Percentiles rank a stretch among this genome's conserved stretches.
Evolutionary conservation across 208 protist species (phyloP).

Genomic region (Trypanosomatidae sp.): DNA sequence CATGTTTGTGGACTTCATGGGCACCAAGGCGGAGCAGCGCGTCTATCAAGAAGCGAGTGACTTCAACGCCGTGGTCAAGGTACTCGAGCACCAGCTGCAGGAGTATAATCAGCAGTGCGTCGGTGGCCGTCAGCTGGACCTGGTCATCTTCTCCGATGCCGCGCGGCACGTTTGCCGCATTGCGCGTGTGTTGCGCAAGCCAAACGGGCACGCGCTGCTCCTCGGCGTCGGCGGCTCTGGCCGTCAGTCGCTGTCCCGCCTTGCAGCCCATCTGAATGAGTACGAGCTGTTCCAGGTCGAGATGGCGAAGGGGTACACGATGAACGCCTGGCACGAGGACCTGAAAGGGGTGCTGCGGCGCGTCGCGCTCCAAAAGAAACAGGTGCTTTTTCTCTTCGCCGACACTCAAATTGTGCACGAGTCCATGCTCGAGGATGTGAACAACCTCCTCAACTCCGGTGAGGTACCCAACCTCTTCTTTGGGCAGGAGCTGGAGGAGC

Average conservation of each 20-base stretch:
- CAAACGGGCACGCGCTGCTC: constrained; percentile 96
- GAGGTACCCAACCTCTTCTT: constrained; percentile 98
- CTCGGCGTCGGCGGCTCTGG: constrained; percentile 98
- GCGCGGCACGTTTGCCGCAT: constrained; percentile 97
- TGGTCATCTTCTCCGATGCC: constrained; percentile 98
- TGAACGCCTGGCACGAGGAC: constrained; percentile 97
- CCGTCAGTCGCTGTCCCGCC: constrained; percentile 94
- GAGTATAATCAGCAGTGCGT: constrained; percentile 93
- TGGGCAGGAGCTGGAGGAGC: constrained; percentile 93
- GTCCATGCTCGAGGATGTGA: constrained; percentile 98
- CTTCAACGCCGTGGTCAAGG: constrained; percentile 68
- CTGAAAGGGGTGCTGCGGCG: constrained; percentile 92
- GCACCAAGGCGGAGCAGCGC: constrained; percentile 58
- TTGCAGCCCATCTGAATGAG: constrained; percentile 96
- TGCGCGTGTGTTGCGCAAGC: constrained; percentile 94
- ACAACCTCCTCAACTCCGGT: constrained; percentile 98
- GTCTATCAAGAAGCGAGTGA: constrained; percentile 93
- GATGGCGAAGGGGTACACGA: constrained; percentile 96
- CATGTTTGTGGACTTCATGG: constrained; percentile 96
- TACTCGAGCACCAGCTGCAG: constrained; percentile 87
- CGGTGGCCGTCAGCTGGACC: constrained; percentile 85
- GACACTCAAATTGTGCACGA: constrained; percentile 98
- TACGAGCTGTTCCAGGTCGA: constrained; percentile 96
- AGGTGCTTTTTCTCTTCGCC: constrained; percentile 97
- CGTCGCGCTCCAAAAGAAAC: constrained; percentile 94